Base-by-base conservation (phyloP, 148 eudicot species). In the Limonium bicolor region DNA sequence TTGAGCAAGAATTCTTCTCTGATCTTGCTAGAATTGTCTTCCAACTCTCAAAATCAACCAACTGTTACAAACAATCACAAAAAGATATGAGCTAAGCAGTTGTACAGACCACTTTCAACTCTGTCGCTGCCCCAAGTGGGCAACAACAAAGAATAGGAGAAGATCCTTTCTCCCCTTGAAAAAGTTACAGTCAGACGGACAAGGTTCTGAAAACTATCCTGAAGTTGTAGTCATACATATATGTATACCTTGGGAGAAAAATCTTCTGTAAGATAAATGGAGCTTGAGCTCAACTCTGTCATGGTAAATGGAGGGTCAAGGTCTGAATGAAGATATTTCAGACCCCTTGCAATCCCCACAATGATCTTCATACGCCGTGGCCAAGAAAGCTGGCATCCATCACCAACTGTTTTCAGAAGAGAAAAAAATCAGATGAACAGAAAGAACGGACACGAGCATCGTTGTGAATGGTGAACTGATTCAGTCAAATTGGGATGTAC, bases 21-120 rank as follows among this genome's bases (percentile, higher is more conserved):
- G 99, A 85, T 67, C 95, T 78, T 27, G 86, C 71, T 29, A 78
- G 58, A 36, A 92, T 72, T 2, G 80, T 64, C 62, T 81, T 92
- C 99, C 99, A 92, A 65, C 95, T 75, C 55, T 92, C 99, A 58
- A 92, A 92, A 70, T 92, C 95, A 52, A 92, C 95, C 61, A 92
- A 68, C 99, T 92, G 64, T 42, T 21, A 23, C 22, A 19, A 42
- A 5, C n/a, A 12, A 12, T 8, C 1, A 19, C 17, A 5, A 22
- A n/a, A 42, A 23, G 19, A 22, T 28, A 14, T 9, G 9, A 41
- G n/a, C n/a, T 21, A 12, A 23, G 4, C 25, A 5, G 10, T 20
- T 15, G 10, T 7, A 29, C 7, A 40, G 7, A 20, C n/a, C 20
- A 20, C 40, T 1, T 5, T 36, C 19, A 36, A 14, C 7, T 15